Base-by-base conservation (phyloP, 345 rosid genomes). In the Linum usitatissimum region DNA sequence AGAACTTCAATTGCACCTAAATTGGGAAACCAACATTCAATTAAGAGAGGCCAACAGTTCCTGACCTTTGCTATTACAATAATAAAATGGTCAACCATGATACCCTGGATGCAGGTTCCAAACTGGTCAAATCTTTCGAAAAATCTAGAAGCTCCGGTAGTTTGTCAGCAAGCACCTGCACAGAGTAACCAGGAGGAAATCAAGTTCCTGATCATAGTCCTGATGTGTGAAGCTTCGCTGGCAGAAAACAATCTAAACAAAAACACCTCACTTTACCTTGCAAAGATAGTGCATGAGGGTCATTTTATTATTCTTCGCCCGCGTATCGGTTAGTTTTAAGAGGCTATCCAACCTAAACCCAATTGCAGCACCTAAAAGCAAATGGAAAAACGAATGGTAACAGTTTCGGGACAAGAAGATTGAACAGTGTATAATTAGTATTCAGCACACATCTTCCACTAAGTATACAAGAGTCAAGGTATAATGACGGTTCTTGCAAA, bases 241-340 rank as follows among this genome's bases (percentile, higher is more conserved):
- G 51, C 51, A 45, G 51, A 10, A 45, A 10, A 45, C 17, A 10
- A 3, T 13, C 15, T 34, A 34, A 45, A 10, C 15, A 10, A 45
- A 10, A 45, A 15, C 51, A 38, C 20, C 36, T 56, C 45, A 73
- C 61, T 51, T 53, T 79, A 92, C 98, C 95, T 92, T 92, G 73
- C 98, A 92, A 61, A 86, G 88, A 78, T 92, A 92, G 70, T 92
- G 96, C 98, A 92, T 86, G 76, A 92, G 87, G 45, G 98, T 92
- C 85, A 89, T 88, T 79, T 81, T 88, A 69, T 76, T 92, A 73
- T 89, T 92, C 71, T 80, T 80, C 20, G 98, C 95, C 57, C 95
- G 80, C 15, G 93, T 92, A 31, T 92, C 96, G 55, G 93, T 86
- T 64, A 92, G 95, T 69, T 89, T 92, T 62, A 88, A 96, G 71